A percentile compares a stretch with the other conserved stretches of the same genome.
These are phyloP conservation scores for Sordariomycetes sp. DNA, from an alignment of 2,329 filamentous ascomycete species.

Conservation along the genomic window DNA sequence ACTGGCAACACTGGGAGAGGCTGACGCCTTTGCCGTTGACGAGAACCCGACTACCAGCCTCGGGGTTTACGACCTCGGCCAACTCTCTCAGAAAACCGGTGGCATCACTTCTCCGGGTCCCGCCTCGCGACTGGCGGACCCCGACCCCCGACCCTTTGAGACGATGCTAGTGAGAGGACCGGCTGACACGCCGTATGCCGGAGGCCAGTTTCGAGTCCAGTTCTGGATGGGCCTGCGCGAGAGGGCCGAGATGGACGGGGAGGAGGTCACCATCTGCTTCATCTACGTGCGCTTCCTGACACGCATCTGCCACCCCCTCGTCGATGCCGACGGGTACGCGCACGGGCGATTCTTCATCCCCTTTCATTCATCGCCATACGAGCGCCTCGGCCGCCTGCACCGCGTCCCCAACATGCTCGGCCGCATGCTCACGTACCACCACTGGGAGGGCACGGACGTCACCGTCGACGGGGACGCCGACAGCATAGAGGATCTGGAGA, in stretches of 20 bases:
- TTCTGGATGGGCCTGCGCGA: background rate
- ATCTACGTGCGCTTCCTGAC: background rate
- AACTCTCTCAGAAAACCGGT: too few species aligned
- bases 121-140: background rate
- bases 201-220: background rate
- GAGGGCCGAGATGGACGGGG: too few species aligned
- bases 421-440: background rate
- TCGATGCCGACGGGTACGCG: background rate
- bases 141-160: background rate
- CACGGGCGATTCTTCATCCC: background rate
- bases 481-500: too few species aligned
- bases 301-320: background rate
- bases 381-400: too few species aligned
- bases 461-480: background rate
- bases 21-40: background rate
- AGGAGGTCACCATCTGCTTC: background rate
- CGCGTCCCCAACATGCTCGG: background rate
- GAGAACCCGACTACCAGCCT: background rate
- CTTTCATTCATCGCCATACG: background rate
- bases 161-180: background rate
- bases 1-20: background rate
- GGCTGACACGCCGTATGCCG: background rate
- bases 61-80: background rate
- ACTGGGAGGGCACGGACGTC: background rate
- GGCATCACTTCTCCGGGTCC: too few species aligned